These are phyloP conservation scores for Eucalyptus regnans DNA, from an alignment of 345 rosid species.

Conservation along the genomic window DNA sequence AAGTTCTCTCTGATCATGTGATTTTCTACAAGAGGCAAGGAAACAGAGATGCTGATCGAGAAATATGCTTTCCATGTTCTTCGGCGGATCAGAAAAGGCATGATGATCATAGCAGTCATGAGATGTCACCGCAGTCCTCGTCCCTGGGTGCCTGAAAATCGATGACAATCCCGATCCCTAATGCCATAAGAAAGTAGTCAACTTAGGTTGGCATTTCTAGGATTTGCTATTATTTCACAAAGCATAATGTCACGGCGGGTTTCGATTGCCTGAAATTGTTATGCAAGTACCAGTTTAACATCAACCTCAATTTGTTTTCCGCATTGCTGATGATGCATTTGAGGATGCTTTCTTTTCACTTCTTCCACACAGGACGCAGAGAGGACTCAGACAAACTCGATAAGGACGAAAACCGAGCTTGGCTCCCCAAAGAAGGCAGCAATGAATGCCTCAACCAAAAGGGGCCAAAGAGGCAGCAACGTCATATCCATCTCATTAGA, in stretches of 20 bases:
- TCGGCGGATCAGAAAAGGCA: not conserved
- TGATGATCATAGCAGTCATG: not conserved
- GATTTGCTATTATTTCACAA: fast-evolving
- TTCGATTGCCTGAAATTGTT: not conserved
- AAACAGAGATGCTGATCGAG: not conserved
- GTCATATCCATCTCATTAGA: constrained; percentile 49
- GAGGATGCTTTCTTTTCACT: not conserved
- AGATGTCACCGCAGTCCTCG: not conserved
- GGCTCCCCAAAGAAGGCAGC: constrained; percentile 65
- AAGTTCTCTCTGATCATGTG: not conserved
- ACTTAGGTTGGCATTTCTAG: not conserved
- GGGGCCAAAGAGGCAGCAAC: constrained; percentile 46
- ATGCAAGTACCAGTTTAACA: not conserved
- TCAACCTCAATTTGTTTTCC: not conserved
- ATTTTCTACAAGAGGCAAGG: not conserved
- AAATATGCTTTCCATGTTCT: not conserved
- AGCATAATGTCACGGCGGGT: not conserved
- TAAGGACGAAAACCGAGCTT: constrained; percentile 43
- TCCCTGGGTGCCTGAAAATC: not conserved
- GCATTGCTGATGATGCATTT: not conserved
- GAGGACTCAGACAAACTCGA: not conserved
- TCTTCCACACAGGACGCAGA: not conserved
- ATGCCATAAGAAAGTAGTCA: not conserved
- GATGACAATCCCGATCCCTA: not conserved
- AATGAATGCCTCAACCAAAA: constrained; percentile 56